A percentile compares a stretch with the other conserved stretches of the same genome.
Conservation (phyloP, 768 basidiomycete species). For the Lentinula boryana region DNA sequence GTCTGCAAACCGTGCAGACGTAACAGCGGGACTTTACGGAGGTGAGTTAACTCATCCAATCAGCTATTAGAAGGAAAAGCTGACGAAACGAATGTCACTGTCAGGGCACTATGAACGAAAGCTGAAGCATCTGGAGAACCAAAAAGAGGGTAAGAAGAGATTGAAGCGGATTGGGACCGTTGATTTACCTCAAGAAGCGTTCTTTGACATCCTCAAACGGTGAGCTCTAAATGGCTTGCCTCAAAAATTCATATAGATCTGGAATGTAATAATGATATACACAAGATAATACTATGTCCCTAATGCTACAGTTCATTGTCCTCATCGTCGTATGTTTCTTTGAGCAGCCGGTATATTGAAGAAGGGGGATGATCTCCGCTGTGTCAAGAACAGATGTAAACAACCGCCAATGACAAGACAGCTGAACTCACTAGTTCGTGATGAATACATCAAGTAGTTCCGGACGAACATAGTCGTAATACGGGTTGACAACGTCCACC, state of each 20-base stretch:
- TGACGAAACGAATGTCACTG: not conserved
- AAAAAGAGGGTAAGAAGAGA: conserved; percentile 87
- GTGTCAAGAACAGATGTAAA: not conserved
- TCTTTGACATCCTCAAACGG: conserved; percentile 75
- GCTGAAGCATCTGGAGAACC: conserved; percentile 80
- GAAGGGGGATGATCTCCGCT: conserved; percentile 97
- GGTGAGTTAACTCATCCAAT: conserved; percentile 34
- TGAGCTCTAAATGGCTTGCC: conserved; percentile 7
- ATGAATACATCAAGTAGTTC: conserved; percentile 92
- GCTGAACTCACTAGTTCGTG: conserved; percentile 84
- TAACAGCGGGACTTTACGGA: conserved; percentile 91
- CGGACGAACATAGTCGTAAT: conserved; percentile 92
- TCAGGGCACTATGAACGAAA: conserved; percentile 89
- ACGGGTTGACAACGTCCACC: conserved; percentile 93
- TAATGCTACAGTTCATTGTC: conserved; percentile 67
- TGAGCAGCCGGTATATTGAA: conserved; percentile 86
- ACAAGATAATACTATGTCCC: conserved; percentile 15
- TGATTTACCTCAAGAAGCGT: conserved; percentile 91
- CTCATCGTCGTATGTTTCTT: conserved; percentile 94
- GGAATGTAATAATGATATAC: conserved; percentile 8
- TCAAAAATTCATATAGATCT: not conserved
- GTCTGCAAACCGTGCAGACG: conserved; percentile 82
- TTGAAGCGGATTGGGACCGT: conserved; percentile 89
- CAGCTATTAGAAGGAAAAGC: not conserved
- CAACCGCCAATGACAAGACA: not conserved